A percentile compares a stretch with the other conserved stretches of the same genome.
Conservation (phyloP, 2,329 filamentous ascomycete species). For the Verticillium zaregamsianum region DNA sequence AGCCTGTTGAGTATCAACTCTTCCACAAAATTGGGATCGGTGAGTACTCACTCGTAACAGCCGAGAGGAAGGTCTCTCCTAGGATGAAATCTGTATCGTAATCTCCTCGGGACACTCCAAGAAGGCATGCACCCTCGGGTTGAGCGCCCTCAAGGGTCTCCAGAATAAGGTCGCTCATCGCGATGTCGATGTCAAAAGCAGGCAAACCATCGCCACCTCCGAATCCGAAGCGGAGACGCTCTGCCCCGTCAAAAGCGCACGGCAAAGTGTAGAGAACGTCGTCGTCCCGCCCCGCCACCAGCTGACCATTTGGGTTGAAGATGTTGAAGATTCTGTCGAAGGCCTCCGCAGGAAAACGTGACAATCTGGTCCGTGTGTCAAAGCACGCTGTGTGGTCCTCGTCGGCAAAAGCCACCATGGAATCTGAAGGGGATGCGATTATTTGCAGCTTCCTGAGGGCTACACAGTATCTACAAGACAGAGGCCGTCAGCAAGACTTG, state of each 20-base stretch:
- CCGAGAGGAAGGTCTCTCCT: not conserved
- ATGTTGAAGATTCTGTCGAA: not conserved
- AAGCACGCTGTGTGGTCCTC: not conserved
- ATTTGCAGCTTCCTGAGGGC: not conserved
- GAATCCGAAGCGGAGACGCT: not conserved
- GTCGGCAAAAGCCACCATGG: not conserved
- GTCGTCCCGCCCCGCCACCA: not conserved
- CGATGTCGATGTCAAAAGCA: not conserved
- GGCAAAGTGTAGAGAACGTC: not conserved
- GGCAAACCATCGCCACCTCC: not conserved
- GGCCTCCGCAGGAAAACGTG: not conserved
- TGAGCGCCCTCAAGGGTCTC: not conserved
- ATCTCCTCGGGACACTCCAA: not conserved
- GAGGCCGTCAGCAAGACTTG: too few species aligned
- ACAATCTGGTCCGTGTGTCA: not conserved
- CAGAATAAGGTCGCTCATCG: not conserved
- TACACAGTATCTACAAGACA: not conserved
- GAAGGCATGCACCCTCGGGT: not conserved
- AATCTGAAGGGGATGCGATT: not conserved
- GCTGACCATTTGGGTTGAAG: not conserved
- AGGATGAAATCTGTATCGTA: not conserved
- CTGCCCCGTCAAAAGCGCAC: not conserved
- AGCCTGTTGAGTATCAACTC: not conserved
- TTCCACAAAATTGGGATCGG: not conserved
- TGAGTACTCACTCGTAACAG: not conserved